These are phyloP conservation scores for Pezicula carpinea DNA, from an alignment of 2,329 filamentous ascomycete genomes.

Conservation along the genomic window DNA sequence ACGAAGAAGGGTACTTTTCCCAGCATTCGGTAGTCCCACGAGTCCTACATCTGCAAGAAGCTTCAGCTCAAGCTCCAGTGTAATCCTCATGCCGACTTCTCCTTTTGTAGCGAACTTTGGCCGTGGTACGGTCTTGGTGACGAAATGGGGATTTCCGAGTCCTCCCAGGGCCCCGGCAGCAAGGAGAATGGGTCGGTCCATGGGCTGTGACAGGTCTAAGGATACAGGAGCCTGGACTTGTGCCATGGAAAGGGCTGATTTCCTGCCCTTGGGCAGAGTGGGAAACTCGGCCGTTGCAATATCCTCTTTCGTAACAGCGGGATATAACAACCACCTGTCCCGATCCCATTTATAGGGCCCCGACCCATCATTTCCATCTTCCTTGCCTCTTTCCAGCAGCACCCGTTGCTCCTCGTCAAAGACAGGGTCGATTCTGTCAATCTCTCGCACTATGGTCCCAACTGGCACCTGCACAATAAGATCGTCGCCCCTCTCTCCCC, in stretches of 20 bases:
- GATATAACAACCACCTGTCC: conserved; percentile 83
- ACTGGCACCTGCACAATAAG: conserved; percentile 86
- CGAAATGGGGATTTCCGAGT: conserved; percentile 89
- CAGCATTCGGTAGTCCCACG: conserved; percentile 91
- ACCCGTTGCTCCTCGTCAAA: conserved; percentile 56
- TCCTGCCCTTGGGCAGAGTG: conserved; percentile 47
- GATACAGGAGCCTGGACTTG: conserved; percentile 71
- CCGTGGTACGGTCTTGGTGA: conserved; percentile 65
- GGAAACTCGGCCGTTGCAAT: conserved; percentile 57
- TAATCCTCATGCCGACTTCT: conserved; percentile 71
- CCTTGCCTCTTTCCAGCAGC: conserved; percentile 33
- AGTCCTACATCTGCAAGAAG: conserved; percentile 91
- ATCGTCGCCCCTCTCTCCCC: conserved; percentile 80
- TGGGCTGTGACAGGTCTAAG: conserved; percentile 70
- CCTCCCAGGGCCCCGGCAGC: conserved; percentile 86
- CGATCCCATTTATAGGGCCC: conserved; percentile 39
- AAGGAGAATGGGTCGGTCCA: conserved; percentile 78
- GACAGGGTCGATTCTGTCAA: conserved; percentile 72
- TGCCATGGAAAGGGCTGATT: conserved; percentile 45
- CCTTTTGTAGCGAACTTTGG: conserved; percentile 89
- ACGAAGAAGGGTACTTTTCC: conserved; percentile 88
- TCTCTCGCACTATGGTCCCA: conserved; percentile 82
- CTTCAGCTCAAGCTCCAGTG: conserved; percentile 86
- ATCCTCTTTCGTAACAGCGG: conserved; percentile 70
- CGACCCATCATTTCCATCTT: conserved; percentile 22